phyloP scores from a whole-genome alignment of 441 rosid genomes.

The Arabidopsis hybrid region DNA sequence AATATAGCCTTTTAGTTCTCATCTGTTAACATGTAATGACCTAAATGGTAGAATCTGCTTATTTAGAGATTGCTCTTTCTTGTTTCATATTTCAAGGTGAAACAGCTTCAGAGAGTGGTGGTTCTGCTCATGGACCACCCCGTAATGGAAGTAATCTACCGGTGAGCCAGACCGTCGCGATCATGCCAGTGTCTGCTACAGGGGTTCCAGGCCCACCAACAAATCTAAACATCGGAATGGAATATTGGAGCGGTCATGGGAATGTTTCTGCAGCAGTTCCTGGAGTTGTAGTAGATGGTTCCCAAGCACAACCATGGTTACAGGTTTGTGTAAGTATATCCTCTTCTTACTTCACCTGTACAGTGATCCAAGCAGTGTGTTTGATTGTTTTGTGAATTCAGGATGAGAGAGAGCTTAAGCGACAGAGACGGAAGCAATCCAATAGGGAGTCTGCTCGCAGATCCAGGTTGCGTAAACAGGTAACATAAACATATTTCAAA shows the following conservation, averaged over 20 bases:
- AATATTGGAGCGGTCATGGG: slow-evolving; percentile 85
- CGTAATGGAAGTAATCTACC: slow-evolving; percentile 73
- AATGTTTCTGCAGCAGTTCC: slow-evolving; percentile 77
- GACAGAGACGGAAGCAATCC: slow-evolving; percentile 93
- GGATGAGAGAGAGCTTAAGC: slow-evolving; percentile 92
- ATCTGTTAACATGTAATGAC: slow-evolving; percentile 8
- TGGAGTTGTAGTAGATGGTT: slow-evolving; percentile 68
- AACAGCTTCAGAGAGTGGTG: slow-evolving; percentile 71
- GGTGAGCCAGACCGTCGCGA: slow-evolving; percentile 55
- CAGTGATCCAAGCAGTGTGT: background rate
- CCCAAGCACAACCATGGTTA: slow-evolving; percentile 82
- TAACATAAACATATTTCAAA: slow-evolving; percentile 34
- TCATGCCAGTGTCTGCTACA: slow-evolving; percentile 61
- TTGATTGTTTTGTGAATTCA: slow-evolving; percentile 28
- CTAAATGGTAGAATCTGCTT: slow-evolving; percentile 17
- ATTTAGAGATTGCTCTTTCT: slow-evolving; percentile 32
- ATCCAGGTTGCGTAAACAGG: slow-evolving; percentile 97
- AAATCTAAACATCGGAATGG: slow-evolving; percentile 95
- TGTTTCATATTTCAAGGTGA: slow-evolving; percentile 46
- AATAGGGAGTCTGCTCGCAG: slow-evolving; percentile 97
- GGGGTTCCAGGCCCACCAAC: slow-evolving; percentile 84
- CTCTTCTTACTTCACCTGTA: background rate
- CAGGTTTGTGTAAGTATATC: slow-evolving; percentile 56
- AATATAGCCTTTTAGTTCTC: slow-evolving; percentile 2
- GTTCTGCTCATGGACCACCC: slow-evolving; percentile 58